Conservation (phyloP, 2,329 filamentous ascomycete genomes). For the Venturia effusa region DNA sequence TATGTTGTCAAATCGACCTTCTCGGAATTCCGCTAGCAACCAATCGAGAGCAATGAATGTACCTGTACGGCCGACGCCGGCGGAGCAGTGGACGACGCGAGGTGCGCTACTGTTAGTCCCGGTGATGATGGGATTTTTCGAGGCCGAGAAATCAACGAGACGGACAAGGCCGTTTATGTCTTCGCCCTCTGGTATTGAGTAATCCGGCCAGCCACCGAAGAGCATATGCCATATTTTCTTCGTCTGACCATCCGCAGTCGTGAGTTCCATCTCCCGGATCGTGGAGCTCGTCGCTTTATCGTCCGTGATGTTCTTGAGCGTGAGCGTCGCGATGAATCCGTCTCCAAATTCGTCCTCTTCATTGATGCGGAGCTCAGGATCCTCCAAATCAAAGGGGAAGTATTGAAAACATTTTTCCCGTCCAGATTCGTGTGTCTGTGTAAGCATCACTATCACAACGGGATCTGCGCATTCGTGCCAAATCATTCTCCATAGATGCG, state of each 20-base stretch:
- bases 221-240: conserved; percentile 73
- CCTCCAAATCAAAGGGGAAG: conserved; percentile 48
- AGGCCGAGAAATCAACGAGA: conserved; percentile 56
- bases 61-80: conserved; percentile 85
- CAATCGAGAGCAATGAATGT: conserved; percentile 97
- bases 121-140: conserved; percentile 35
- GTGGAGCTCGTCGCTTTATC: conserved; percentile 52
- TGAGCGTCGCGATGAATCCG: conserved; percentile 56
- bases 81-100: conserved; percentile 63
- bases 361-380: conserved; percentile 43
- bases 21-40: conserved; percentile 69
- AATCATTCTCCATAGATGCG: conserved; percentile 93
- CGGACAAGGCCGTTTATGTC: conserved; percentile 59
- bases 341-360: conserved; percentile 54
- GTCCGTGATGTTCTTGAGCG: conserved; percentile 43
- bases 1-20: conserved; percentile 50
- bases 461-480: conserved; percentile 61
- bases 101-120: conserved; percentile 23
- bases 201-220: conserved; percentile 85
- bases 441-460: conserved; percentile 89
- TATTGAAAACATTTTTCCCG: conserved; percentile 84
- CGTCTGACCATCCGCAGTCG: conserved; percentile 33
- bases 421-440: conserved; percentile 68
- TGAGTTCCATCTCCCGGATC: conserved; percentile 58
- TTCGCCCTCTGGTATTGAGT: conserved; percentile 62